Percentiles rank a stretch among this genome's conserved stretches.
Conservation (phyloP, 352 stramenopile genomes). For the Pythium phragmitis region DNA sequence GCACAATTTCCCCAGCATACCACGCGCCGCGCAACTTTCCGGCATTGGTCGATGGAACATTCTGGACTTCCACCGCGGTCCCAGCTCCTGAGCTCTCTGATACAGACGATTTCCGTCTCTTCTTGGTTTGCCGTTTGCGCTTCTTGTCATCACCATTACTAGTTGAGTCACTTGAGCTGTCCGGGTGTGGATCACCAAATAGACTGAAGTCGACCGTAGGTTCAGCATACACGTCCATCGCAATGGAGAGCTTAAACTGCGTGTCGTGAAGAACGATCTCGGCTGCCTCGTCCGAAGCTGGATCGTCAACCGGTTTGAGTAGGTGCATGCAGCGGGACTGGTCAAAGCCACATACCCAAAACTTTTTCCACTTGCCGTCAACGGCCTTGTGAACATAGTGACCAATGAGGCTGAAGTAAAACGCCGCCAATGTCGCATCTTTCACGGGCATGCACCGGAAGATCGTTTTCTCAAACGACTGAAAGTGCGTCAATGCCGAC, state of each 20-base stretch:
- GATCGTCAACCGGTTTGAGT: conserved; percentile 46
- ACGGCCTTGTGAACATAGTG: conserved; percentile 72
- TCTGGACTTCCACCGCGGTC: conserved; percentile 51
- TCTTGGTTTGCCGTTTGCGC: conserved; percentile 54
- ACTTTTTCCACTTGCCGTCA: conserved; percentile 83
- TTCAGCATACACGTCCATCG: conserved; percentile 49
- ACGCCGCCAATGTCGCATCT: conserved; percentile 45
- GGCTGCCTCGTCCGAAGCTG: conserved; percentile 35
- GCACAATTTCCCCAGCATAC: conserved; percentile 50
- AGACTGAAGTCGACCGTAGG: conserved; percentile 44
- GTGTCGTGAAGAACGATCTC: conserved; percentile 81
- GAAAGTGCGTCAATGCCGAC: conserved; percentile 81
- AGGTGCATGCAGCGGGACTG: conserved; percentile 52
- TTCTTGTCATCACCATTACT: conserved; percentile 46
- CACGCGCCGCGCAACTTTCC: conserved; percentile 51
- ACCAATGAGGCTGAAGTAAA: conserved; percentile 71
- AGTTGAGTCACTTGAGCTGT: conserved; percentile 9
- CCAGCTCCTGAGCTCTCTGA: background rate
- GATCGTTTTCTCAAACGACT: conserved; percentile 83
- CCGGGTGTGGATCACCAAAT: conserved; percentile 40
- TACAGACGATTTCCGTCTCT: conserved; percentile 33
- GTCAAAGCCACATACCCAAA: conserved; percentile 70
- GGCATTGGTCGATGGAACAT: conserved; percentile 32
- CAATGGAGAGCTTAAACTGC: conserved; percentile 58
- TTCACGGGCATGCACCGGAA: conserved; percentile 58